These are phyloP conservation scores for Gynostemma pentaphyllum DNA, from an alignment of 306 rosid genomes.

Conservation along the genomic window DNA sequence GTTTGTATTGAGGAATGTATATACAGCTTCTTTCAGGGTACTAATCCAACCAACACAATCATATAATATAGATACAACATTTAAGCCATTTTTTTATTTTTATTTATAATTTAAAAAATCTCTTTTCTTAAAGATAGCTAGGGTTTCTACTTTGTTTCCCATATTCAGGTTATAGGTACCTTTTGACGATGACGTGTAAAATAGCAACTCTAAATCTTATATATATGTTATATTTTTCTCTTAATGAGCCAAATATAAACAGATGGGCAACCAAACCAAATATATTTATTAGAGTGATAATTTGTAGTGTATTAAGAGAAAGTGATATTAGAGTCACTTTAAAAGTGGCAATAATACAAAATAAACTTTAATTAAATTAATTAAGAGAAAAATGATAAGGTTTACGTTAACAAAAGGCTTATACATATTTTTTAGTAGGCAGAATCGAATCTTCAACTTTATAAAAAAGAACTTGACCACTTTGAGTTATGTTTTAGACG, in stretches of 20 bases:
- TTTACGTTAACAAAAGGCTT: background rate
- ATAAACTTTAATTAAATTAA: background rate
- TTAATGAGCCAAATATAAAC: background rate
- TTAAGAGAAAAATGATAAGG: background rate
- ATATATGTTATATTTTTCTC: background rate
- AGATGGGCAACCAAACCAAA: background rate
- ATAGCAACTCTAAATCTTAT: no score
- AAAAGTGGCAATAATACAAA: background rate
- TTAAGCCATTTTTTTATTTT: no score
- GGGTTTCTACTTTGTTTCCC: background rate
- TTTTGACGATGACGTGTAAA: no score
- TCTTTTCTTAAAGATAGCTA: background rate
- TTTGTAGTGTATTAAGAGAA: background rate
- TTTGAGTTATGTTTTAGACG: no score
- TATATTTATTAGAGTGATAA: background rate
- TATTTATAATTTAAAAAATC: background rate
- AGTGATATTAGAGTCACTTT: background rate
- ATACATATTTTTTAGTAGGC: no score
- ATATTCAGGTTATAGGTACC: background rate
- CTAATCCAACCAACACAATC: no score
- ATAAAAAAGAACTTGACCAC: no score
- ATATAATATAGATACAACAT: no score
- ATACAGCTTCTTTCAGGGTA: no score
- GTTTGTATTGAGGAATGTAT: no score
- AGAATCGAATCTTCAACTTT: no score